Evolutionary conservation across 31 red algal genomes (phyloP).

Genomic region (Porphyra umbilicalis): DNA sequence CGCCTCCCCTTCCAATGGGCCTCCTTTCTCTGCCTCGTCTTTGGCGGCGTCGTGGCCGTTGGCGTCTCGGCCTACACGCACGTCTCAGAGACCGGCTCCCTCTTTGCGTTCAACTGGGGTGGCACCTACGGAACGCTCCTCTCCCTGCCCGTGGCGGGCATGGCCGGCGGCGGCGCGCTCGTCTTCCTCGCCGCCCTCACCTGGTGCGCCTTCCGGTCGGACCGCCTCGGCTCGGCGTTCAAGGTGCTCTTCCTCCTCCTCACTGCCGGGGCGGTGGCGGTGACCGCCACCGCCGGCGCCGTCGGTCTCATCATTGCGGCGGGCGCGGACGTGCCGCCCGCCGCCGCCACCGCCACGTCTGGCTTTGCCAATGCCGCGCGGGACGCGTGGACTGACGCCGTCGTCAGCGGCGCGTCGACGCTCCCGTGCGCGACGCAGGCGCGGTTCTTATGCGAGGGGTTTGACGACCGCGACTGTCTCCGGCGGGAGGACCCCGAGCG

Average conservation of each 20-base stretch:
- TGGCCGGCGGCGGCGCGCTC: not conserved
- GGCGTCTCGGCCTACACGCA: not conserved
- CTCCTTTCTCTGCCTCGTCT: not conserved
- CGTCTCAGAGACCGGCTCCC: not conserved
- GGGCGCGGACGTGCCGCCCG: not conserved
- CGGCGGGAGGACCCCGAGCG: not conserved
- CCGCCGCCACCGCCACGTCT: not conserved
- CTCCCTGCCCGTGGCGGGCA: not conserved
- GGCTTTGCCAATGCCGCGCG: not conserved
- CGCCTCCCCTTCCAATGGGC: not conserved
- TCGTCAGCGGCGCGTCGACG: not conserved
- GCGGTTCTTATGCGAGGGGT: not conserved
- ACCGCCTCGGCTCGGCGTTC: not conserved
- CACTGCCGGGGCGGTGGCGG: not conserved
- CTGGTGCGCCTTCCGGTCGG: not conserved
- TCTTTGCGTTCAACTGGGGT: not conserved
- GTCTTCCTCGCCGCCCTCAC: not conserved
- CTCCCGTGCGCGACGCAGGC: not conserved
- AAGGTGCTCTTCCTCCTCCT: not conserved
- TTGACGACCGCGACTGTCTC: not conserved
- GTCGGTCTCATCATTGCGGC: not conserved
- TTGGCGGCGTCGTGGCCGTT: not conserved
- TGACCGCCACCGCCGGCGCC: not conserved
- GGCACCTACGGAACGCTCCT: not conserved
- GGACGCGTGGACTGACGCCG: not conserved